These are phyloP conservation scores for Diplodia seriata DNA, from an alignment of 2,329 filamentous ascomycete species.

Conservation along the genomic window DNA sequence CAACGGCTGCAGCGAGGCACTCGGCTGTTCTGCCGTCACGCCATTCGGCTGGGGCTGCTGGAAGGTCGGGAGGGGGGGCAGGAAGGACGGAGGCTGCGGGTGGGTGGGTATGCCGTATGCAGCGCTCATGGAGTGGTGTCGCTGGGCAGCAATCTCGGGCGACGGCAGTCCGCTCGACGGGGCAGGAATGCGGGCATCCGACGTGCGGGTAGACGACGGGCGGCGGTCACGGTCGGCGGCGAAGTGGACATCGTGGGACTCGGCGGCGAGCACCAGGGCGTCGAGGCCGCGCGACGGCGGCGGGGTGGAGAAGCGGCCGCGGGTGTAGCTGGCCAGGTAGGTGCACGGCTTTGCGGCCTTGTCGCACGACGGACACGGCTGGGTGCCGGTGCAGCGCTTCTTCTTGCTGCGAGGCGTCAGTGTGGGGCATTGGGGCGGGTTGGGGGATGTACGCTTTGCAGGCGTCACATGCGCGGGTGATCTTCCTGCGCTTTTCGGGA, in stretches of 20 bases:
- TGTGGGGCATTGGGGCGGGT: not conserved
- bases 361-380: slow-evolving; percentile 31
- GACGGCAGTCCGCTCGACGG: slow-evolving; percentile 5
- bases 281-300: slow-evolving; percentile 31
- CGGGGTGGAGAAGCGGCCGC: slow-evolving; percentile 31
- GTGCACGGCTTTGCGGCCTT: slow-evolving; percentile 31
- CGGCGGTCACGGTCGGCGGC: slow-evolving; percentile 16
- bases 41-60: slow-evolving; percentile 16
- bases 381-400: slow-evolving; percentile 32
- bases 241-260: slow-evolving; percentile 24
- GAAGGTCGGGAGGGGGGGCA: slow-evolving; percentile 22
- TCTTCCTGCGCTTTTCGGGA: slow-evolving; percentile 32
- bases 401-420: slow-evolving; percentile 24
- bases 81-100: slow-evolving; percentile 14
- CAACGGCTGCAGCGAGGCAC: slow-evolving; percentile 23
- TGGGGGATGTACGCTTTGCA: slow-evolving; percentile 25
- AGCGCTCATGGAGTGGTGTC: slow-evolving; percentile 15
- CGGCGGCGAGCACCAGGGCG: slow-evolving; percentile 29
- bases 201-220: slow-evolving; percentile 9
- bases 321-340: slow-evolving; percentile 32
- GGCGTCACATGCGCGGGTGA: slow-evolving; percentile 30
- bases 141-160: slow-evolving; percentile 6
- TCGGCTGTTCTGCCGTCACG: slow-evolving; percentile 6
- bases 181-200: not conserved
- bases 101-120: not conserved